Base-by-base conservation (phyloP, 2,329 filamentous ascomycete genomes). In the Daldinia sp. region DNA sequence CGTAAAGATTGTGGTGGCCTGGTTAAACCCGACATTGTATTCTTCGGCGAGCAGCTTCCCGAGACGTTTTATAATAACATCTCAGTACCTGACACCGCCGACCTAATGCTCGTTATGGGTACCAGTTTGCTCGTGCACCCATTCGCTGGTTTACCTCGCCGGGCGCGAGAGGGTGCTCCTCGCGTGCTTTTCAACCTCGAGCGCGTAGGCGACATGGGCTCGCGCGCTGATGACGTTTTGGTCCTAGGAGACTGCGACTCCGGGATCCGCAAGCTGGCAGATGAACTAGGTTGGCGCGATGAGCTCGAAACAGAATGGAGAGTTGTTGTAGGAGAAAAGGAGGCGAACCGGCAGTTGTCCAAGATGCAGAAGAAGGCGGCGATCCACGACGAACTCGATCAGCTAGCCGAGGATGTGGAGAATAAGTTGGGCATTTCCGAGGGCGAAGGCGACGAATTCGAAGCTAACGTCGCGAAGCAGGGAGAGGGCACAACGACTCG, bases 11-110 rank as follows among this genome's bases (percentile, higher is more conserved):
- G 94, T 75, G 81, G 84, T 32, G 94, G 94, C 0, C 80, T 95
- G 2, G 92, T 97, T 34, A 97, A 97, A 78, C 94, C 94, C 0
- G 92, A 97, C 71, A 97, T 97, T 73, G 93, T 96, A 30, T 97
- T 97, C 79, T 97, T 97, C 70, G 93, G 93, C 51, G 93, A 82
- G 73, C 72, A 73, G 66, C 73, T 82, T 23, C 91, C 91, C 0
- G 75, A 79, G 5, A 78, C 77, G 0, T 96, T 96, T 77, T 88
- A 89, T 73, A 74, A 78, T 5, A 87, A 86, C 61, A 79, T 81
- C 25, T 74, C 77, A 30, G 75, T 89, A 6, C 84, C 87, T 0
- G 78, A 77, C 1, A 75, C 84, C 70, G 91, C 92, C 0, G 93
- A 97, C 73, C 78, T 97, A 2, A 85, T 90, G 39, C 90, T 98